These are phyloP conservation scores for Backusella psychrophila DNA, from an alignment of 192 early-diverging fungal genomes.

Conservation along the genomic window DNA sequence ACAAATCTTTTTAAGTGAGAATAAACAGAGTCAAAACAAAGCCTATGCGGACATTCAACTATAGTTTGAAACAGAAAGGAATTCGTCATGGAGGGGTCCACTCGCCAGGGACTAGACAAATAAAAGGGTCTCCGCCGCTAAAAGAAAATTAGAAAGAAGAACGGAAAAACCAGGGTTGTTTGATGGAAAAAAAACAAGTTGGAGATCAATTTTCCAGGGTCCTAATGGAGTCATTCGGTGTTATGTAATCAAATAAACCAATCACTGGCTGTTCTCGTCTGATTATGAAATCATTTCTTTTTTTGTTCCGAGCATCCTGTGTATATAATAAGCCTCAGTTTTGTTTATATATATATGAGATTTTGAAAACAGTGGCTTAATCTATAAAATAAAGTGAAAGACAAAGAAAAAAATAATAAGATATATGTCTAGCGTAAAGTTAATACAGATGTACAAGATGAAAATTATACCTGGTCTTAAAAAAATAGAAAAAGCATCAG, in stretches of 20 bases:
- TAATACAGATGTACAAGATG: not conserved
- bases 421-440: not conserved
- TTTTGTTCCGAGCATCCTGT: not conserved
- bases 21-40: not conserved
- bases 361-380: not conserved
- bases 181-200: not conserved
- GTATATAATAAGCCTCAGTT: not conserved
- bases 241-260: slow-evolving; percentile 4
- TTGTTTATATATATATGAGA: not conserved
- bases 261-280: not conserved
- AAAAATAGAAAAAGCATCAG: not conserved
- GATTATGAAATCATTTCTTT: slow-evolving; percentile 5
- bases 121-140: slow-evolving; percentile 2
- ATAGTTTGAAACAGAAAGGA: not conserved
- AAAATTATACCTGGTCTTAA: not conserved
- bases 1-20: not conserved
- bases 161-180: slow-evolving; percentile 3
- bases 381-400: not conserved
- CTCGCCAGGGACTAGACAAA: slow-evolving; percentile 1
- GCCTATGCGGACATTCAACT: not conserved
- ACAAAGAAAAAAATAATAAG: not conserved
- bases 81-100: not conserved
- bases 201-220: slow-evolving; percentile 5
- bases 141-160: not conserved
- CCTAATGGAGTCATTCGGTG: not conserved